phyloP scores from a whole-genome alignment of 306 rosid genomes.

The Dalbergia cultrata region DNA sequence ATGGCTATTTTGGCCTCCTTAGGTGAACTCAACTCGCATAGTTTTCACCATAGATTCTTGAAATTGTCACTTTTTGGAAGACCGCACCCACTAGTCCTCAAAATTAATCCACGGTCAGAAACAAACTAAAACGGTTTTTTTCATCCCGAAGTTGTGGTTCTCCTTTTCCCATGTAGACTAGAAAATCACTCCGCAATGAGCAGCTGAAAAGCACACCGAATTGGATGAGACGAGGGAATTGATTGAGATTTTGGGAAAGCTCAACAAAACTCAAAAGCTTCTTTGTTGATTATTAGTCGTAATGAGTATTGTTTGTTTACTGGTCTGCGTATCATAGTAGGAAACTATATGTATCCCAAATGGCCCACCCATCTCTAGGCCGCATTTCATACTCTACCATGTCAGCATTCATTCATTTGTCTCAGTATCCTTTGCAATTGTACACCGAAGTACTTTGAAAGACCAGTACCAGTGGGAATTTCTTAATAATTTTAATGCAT shows the following conservation, averaged over 20 bases:
- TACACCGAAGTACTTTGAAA: not conserved
- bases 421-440: not conserved
- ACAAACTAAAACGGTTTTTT: constrained; percentile 41
- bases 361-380: constrained; percentile 2
- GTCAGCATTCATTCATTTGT: not conserved
- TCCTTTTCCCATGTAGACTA: constrained; percentile 43
- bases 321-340: not conserved
- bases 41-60: constrained; percentile 51
- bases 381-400: not conserved
- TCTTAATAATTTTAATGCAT: not conserved
- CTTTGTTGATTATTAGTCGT: not conserved
- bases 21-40: constrained; percentile 22
- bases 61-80: constrained; percentile 51
- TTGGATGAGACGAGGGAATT: not conserved
- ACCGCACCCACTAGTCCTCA: constrained; percentile 45
- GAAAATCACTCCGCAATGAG: constrained; percentile 41
- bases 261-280: constrained; percentile 33
- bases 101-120: constrained; percentile 24
- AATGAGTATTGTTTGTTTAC: not conserved
- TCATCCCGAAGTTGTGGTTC: constrained; percentile 37
- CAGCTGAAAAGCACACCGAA: constrained; percentile 40
- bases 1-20: not conserved
- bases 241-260: constrained; percentile 36
- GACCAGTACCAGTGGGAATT: not conserved
- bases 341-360: not conserved